Base-by-base conservation (phyloP, 75 land plant genomes). In the Pinus tabuliformis region DNA sequence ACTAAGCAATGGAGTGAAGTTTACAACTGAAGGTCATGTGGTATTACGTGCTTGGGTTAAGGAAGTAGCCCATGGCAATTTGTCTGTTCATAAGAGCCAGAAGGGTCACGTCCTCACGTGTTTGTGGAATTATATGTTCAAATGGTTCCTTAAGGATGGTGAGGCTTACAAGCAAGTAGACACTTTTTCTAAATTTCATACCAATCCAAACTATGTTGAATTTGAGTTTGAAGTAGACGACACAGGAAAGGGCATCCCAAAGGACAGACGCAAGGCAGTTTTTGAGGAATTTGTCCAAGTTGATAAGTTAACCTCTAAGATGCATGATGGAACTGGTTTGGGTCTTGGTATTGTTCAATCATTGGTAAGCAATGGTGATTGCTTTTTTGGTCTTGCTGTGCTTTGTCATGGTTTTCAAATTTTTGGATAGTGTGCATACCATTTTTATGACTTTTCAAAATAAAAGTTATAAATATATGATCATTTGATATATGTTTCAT, bases 301-400 rank as follows among this genome's bases (percentile, higher is more conserved):
- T 12, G 88, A 90, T 26, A 89, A 88, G 21, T 59, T 75, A 28
- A 79, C 78, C 36, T 57, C 45, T 64, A 75, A 78, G 33, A 80
- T 28, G 11, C 74, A 81, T 57, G 89, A 76, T 87, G 98, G 98
- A 45, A 91, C 91, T 65, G 98, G 98, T 22, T 86, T 95, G 56
- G 98, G 98, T 58, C 96, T 92, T 75, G 91, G 91, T 37, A 92
- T 95, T 28, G 98, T 95, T 61, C 86, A 82, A 76, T 92, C 98
- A 14, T 76, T 87, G 90, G 98, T 95, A 76, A 81, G 94, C 81
- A 68, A n/a, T n/a, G 72, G 13, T 20, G 20, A n/a, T 22, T 68
- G 42, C 20, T 42, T 30, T 36, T 75, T 49, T 21, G 72, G 22
- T 59, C 45, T 45, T n/a, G 14, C 22, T 42, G 2, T 58, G 54